Evolutionary conservation across 1,139 yeast genomes (phyloP).

Genomic region (Diutina neorugosa): DNA sequence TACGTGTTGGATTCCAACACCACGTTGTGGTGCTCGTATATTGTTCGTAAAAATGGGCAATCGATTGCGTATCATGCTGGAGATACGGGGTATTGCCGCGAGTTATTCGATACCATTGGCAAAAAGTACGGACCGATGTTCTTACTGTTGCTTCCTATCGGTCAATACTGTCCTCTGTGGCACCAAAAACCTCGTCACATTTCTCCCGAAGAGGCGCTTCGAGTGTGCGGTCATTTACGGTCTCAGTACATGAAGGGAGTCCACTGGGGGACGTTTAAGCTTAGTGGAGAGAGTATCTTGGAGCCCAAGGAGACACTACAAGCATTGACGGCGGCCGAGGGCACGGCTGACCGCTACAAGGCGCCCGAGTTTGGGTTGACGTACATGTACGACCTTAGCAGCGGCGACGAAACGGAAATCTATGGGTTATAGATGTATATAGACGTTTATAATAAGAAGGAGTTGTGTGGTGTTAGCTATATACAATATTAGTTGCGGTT

Average conservation of each 20-base stretch:
- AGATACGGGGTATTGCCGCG: constrained; percentile 80
- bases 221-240: constrained; percentile 51
- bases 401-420: not conserved
- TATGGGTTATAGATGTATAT: not conserved
- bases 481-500: constrained; percentile 7
- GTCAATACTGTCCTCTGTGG: constrained; percentile 94
- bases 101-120: constrained; percentile 54
- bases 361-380: constrained; percentile 34
- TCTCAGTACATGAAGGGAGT: constrained; percentile 68
- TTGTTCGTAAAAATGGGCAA: constrained; percentile 50
- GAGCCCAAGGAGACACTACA: constrained; percentile 52
- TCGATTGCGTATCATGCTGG: constrained; percentile 86
- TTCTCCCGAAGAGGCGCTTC: constrained; percentile 65
- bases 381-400: constrained; percentile 23
- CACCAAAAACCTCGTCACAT: constrained; percentile 86
- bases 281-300: constrained; percentile 76
- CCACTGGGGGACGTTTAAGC: constrained; percentile 92
- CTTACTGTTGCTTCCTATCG: constrained; percentile 78
- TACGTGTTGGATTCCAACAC: constrained; percentile 63
- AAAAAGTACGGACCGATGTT: constrained; percentile 49
- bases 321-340: constrained; percentile 13
- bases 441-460: too few species aligned
- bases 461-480: not conserved
- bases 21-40: constrained; percentile 81
- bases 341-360: constrained; percentile 13